A percentile compares a stretch with the other conserved stretches of the same genome.
Conservation (phyloP, 371 early-diverging fungal species). For the Mucor plumbeus region DNA sequence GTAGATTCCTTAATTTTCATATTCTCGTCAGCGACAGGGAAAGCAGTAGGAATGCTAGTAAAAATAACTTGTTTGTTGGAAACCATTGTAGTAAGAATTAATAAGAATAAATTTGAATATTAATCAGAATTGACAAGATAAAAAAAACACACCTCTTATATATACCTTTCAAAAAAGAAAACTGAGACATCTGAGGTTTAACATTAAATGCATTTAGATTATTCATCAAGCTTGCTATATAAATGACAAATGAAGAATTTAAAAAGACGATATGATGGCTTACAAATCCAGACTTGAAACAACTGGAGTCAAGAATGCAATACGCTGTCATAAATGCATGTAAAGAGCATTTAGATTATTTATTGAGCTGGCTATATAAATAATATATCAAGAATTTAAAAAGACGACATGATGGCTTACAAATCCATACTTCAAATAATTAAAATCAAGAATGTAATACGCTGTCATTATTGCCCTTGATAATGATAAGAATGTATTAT, state of each 20-base stretch:
- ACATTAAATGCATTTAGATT: neutral
- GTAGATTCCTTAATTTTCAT: slow-evolving; percentile 50
- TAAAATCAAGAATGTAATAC: neutral
- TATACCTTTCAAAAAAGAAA: neutral
- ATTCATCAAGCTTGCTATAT: neutral
- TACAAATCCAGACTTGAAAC: neutral
- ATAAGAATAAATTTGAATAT: neutral
- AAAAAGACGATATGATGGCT: neutral
- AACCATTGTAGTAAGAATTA: slow-evolving; percentile 21
- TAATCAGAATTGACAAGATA: neutral
- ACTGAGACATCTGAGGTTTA: slow-evolving; percentile 10
- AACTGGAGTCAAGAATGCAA: neutral
- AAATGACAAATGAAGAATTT: neutral
- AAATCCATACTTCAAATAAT: neutral
- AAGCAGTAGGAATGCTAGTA: slow-evolving; percentile 46
- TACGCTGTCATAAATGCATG: neutral
- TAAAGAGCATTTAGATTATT: neutral
- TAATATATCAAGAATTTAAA: neutral
- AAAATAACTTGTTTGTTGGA: slow-evolving; percentile 44
- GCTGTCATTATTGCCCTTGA: neutral
- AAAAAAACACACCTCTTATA: neutral
- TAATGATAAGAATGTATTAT: no score
- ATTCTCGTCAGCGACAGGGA: slow-evolving; percentile 50
- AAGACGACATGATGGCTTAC: neutral
- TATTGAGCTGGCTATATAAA: neutral